Conservation (phyloP, 2,329 filamentous ascomycete genomes). For the Aspergillus felis region DNA sequence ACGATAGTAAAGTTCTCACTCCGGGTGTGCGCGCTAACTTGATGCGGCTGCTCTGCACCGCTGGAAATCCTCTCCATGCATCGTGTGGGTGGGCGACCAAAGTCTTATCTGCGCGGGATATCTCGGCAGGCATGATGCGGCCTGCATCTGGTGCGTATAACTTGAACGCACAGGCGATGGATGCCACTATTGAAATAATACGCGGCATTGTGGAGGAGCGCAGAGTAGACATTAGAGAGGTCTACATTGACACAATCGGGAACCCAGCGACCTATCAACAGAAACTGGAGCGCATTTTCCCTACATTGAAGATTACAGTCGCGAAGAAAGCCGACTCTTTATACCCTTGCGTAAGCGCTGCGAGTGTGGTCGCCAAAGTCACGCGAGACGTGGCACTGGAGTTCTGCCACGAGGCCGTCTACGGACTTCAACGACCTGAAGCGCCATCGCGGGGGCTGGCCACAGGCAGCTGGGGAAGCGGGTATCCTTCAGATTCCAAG, state of each 20-base stretch:
- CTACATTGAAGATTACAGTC: constrained; percentile 68
- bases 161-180: constrained; percentile 92
- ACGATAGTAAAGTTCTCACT: constrained; percentile 91
- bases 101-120: constrained; percentile 78
- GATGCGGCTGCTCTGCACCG: constrained; percentile 67
- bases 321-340: constrained; percentile 90
- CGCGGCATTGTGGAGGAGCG: constrained; percentile 64
- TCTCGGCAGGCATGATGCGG: constrained; percentile 72
- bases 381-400: constrained; percentile 88
- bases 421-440: constrained; percentile 24
- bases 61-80: constrained; percentile 53
- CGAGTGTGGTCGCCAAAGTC: constrained; percentile 93
- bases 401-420: constrained; percentile 62
- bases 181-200: constrained; percentile 82
- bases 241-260: constrained; percentile 95
- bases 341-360: constrained; percentile 89
- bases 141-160: constrained; percentile 63
- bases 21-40: constrained; percentile 71
- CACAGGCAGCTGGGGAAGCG: constrained; percentile 72
- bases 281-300: constrained; percentile 79
- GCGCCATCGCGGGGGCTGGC: constrained; percentile 25
- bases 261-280: constrained; percentile 78
- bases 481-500: constrained; percentile 83
- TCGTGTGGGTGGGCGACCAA: constrained; percentile 81
- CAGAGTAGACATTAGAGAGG: constrained; percentile 79